Conservation (phyloP, 2,329 filamentous ascomycete species). For the Phoma herbarum region DNA sequence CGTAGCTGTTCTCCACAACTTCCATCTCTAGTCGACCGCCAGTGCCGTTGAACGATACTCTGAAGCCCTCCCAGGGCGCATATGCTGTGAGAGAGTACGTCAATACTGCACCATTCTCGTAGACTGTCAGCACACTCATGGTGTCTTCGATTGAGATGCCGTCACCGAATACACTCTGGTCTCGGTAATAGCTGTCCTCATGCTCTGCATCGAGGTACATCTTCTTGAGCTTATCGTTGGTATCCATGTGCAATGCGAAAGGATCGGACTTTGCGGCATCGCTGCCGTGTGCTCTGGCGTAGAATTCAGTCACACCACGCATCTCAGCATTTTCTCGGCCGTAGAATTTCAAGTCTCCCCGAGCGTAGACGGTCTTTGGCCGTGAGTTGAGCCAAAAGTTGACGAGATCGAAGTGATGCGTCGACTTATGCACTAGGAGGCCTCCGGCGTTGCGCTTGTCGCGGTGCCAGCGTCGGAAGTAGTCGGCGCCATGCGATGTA, state of each 20-base stretch:
- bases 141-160: slow-evolving; percentile 72
- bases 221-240: slow-evolving; percentile 63
- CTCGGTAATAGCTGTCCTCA: slow-evolving; percentile 68
- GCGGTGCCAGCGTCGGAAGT: slow-evolving; percentile 70
- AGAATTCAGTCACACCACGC: slow-evolving; percentile 62
- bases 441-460: slow-evolving; percentile 69
- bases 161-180: slow-evolving; percentile 70
- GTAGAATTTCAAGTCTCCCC: slow-evolving; percentile 68
- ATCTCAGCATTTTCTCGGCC: slow-evolving; percentile 68
- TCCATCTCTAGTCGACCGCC: slow-evolving; percentile 68
- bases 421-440: slow-evolving; percentile 69
- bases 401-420: slow-evolving; percentile 70
- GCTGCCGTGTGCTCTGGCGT: slow-evolving; percentile 61
- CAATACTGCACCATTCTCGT: slow-evolving; percentile 64
- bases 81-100: slow-evolving; percentile 69
- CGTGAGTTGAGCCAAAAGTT: slow-evolving; percentile 69
- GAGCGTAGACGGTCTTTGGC: slow-evolving; percentile 65
- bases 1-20: slow-evolving; percentile 68
- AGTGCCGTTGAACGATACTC: slow-evolving; percentile 67
- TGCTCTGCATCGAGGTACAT: slow-evolving; percentile 71
- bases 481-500: slow-evolving; percentile 69
- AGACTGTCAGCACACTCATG: slow-evolving; percentile 69
- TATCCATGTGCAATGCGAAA: slow-evolving; percentile 66
- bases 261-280: slow-evolving; percentile 63
- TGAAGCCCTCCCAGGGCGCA: slow-evolving; percentile 69